Evolutionary conservation across 495 filamentous ascomycete genomes (phyloP).

Genomic region (Hypoxylon cercidicola): DNA sequence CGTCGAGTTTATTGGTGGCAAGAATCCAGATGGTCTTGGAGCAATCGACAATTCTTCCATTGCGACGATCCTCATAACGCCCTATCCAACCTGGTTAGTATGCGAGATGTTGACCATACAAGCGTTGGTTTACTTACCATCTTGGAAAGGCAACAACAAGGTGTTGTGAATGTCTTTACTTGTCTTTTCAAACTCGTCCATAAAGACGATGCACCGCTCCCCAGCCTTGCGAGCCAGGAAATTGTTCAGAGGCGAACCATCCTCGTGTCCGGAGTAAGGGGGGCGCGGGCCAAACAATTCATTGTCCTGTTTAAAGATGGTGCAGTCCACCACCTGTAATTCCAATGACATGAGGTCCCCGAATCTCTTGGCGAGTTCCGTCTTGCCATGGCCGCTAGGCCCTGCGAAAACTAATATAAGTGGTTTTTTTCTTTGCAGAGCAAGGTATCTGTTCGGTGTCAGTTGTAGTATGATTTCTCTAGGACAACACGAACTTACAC

Average conservation of each 20-base stretch:
- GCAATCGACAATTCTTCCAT: slow-evolving; percentile 55
- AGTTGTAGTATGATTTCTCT: slow-evolving; percentile 36
- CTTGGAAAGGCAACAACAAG: slow-evolving; percentile 58
- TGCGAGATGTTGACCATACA: background rate
- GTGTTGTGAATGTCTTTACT: slow-evolving; percentile 53
- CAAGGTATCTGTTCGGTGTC: slow-evolving; percentile 43
- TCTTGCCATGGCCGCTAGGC: slow-evolving; percentile 66
- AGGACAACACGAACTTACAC: slow-evolving; percentile 6
- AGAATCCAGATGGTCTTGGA: slow-evolving; percentile 66
- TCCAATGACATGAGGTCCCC: slow-evolving; percentile 57
- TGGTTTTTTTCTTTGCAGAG: slow-evolving; percentile 44
- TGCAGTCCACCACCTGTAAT: slow-evolving; percentile 57
- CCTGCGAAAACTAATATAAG: slow-evolving; percentile 60
- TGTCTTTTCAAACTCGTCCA: slow-evolving; percentile 71
- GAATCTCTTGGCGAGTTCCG: slow-evolving; percentile 59
- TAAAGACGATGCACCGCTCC: slow-evolving; percentile 58
- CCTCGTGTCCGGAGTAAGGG: slow-evolving; percentile 50
- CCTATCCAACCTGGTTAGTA: slow-evolving; percentile 17
- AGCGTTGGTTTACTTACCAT: slow-evolving; percentile 40
- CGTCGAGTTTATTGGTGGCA: slow-evolving; percentile 61
- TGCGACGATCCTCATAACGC: slow-evolving; percentile 58
- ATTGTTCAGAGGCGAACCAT: slow-evolving; percentile 62
- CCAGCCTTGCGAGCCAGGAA: slow-evolving; percentile 56
- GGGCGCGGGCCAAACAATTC: slow-evolving; percentile 60
- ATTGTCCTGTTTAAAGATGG: slow-evolving; percentile 48